phyloP scores from a whole-genome alignment of 176 grass and related monocot species.

The Aegilops speltoides region DNA sequence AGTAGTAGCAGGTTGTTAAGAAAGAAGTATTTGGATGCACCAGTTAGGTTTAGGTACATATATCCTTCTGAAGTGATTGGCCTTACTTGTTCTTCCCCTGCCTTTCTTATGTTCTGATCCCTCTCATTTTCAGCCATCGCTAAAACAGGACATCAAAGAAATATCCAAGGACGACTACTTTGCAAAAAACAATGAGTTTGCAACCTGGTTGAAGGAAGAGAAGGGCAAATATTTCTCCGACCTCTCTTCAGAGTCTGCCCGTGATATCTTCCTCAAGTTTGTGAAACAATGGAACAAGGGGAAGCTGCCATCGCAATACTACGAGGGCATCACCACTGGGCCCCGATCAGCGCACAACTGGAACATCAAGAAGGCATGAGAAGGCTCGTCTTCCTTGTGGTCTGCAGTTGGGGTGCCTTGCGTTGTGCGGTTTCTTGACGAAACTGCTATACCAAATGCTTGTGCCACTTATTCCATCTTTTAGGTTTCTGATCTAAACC shows the following conservation, averaged over 20 bases:
- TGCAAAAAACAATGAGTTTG: constrained; percentile 90
- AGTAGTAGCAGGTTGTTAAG: background rate
- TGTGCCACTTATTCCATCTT: background rate
- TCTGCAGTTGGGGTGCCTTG: background rate
- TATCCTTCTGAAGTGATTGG: background rate
- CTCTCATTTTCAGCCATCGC: background rate
- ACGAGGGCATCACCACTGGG: constrained; percentile 67
- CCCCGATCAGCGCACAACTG: constrained; percentile 83
- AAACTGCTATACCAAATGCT: background rate
- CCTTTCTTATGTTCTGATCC: background rate
- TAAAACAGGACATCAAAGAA: constrained; percentile 66
- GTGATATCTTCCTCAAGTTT: constrained; percentile 71
- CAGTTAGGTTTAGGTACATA: background rate
- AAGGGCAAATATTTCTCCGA: constrained; percentile 85
- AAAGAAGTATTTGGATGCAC: constrained; percentile 6
- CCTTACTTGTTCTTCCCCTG: background rate
- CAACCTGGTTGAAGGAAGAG: constrained; percentile 88
- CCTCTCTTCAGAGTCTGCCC: constrained; percentile 76
- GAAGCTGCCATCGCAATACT: constrained; percentile 65
- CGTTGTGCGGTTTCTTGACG: constrained; percentile 2
- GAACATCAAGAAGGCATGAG: constrained; percentile 82
- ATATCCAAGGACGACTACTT: constrained; percentile 96
- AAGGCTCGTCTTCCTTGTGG: background rate
- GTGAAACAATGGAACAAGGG: constrained; percentile 82
- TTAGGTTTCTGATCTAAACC: constrained; percentile 22